Percentiles rank a stretch among this genome's conserved stretches.
phyloP scores from a whole-genome alignment of 2,329 filamentous ascomycete genomes.

The Penicillium sp. region DNA sequence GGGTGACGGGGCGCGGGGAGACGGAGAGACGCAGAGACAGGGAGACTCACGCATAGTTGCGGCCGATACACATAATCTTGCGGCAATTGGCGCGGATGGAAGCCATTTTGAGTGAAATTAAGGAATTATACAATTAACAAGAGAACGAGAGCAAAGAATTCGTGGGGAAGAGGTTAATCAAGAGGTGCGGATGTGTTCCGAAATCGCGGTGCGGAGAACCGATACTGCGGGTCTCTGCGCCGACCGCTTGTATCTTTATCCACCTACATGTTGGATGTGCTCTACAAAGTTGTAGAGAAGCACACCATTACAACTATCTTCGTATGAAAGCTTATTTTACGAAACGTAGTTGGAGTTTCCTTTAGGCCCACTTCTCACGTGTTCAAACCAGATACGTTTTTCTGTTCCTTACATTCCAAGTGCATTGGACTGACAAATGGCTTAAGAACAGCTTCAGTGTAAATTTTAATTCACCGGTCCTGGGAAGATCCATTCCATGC shows the following conservation, averaged over 20 bases:
- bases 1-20: neutral
- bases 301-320: no score
- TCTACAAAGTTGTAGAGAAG: no score
- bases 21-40: constrained; percentile 29
- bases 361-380: no score
- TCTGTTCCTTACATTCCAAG: no score
- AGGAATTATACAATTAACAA: constrained; percentile 1
- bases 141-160: neutral
- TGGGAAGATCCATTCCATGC: no score
- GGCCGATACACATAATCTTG: constrained; percentile 89
- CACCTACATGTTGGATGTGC: no score
- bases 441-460: no score
- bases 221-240: neutral
- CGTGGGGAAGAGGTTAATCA: neutral
- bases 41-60: constrained; percentile 82
- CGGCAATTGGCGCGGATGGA: constrained; percentile 54
- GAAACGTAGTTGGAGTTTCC: no score
- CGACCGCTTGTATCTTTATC: constrained; percentile 18
- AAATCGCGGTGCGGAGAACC: constrained; percentile 28
- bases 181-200: constrained; percentile 20
- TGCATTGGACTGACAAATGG: no score
- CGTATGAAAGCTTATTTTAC: no score
- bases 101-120: constrained; percentile 44
- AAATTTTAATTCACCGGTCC: no score
- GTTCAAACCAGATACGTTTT: no score